A percentile compares a stretch with the other conserved stretches of the same genome.
Evolutionary conservation across 1,284 basidiomycete species (phyloP).

Genomic region (Ustilago curta): DNA sequence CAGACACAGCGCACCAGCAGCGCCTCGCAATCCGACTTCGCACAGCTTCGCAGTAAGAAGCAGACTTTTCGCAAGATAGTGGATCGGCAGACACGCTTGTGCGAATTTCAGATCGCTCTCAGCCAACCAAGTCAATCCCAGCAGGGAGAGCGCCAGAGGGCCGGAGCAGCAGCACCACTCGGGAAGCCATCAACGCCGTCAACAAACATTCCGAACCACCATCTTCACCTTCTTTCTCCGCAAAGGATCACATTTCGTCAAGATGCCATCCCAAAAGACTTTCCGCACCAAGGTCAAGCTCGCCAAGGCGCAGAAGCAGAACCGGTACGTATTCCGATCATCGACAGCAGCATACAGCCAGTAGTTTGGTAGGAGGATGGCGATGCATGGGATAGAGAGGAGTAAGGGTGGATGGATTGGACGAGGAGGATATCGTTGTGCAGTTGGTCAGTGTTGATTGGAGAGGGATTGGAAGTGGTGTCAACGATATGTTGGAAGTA

Average conservation of each 20-base stretch:
- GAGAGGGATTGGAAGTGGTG: too few relatives aligned
- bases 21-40: not conserved
- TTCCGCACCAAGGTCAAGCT: constrained; percentile 97
- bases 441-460: too few relatives aligned
- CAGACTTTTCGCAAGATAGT: constrained; percentile 10
- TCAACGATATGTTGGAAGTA: too few relatives aligned
- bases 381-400: too few relatives aligned
- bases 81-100: not conserved
- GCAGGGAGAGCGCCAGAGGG: not conserved
- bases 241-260: constrained; percentile 20
- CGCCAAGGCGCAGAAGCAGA: constrained; percentile 94
- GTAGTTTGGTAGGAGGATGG: constrained; percentile 1
- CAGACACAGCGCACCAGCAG: not conserved
- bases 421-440: too few relatives aligned
- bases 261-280: constrained; percentile 92
- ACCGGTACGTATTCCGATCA: constrained; percentile 76
- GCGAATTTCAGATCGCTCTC: not conserved
- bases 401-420: too few relatives aligned
- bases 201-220: constrained; percentile 1
- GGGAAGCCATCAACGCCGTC: not conserved
- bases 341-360: constrained; percentile 5
- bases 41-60: too few relatives aligned
- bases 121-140: not conserved
- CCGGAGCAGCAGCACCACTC: too few relatives aligned
- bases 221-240: constrained; percentile 15